phyloP scores from a whole-genome alignment of 305 asterid species.

The Fraxinus paxiana region DNA sequence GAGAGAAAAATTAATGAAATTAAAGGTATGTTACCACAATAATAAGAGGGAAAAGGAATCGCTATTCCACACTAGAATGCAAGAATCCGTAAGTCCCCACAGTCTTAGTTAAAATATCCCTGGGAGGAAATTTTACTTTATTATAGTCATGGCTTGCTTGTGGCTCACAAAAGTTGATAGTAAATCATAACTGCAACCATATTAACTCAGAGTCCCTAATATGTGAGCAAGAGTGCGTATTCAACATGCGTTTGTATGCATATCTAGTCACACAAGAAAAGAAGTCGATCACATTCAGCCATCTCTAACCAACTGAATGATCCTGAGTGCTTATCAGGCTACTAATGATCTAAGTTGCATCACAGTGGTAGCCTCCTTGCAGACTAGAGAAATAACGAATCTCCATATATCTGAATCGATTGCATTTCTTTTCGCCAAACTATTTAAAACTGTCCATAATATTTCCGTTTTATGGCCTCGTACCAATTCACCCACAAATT shows the following conservation, averaged over 20 bases:
- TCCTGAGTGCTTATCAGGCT: slow-evolving; percentile 25
- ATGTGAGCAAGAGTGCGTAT: not conserved
- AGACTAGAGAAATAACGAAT: slow-evolving; percentile 37
- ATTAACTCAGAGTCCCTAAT: not conserved
- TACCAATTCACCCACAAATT: slow-evolving; percentile 36
- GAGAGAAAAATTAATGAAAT: not conserved
- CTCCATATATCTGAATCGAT: slow-evolving; percentile 55
- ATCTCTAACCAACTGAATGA: slow-evolving; percentile 17
- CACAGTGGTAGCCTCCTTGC: slow-evolving; percentile 28
- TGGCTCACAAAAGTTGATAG: not conserved
- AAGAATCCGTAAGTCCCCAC: not conserved
- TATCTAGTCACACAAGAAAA: not conserved
- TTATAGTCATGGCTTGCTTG: not conserved
- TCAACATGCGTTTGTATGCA: not conserved
- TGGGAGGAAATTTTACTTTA: not conserved
- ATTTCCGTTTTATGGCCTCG: slow-evolving; percentile 30
- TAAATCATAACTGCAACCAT: not conserved
- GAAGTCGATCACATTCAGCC: not conserved
- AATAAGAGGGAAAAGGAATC: not conserved
- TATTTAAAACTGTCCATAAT: slow-evolving; percentile 36
- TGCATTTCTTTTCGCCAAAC: slow-evolving; percentile 45
- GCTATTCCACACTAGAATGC: not conserved
- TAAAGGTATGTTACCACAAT: not conserved
- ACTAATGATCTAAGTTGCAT: slow-evolving; percentile 34
- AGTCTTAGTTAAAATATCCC: not conserved